phyloP scores from a whole-genome alignment of 2,329 filamentous ascomycete species.

The Aspergillus pseudoviridinutans region DNA sequence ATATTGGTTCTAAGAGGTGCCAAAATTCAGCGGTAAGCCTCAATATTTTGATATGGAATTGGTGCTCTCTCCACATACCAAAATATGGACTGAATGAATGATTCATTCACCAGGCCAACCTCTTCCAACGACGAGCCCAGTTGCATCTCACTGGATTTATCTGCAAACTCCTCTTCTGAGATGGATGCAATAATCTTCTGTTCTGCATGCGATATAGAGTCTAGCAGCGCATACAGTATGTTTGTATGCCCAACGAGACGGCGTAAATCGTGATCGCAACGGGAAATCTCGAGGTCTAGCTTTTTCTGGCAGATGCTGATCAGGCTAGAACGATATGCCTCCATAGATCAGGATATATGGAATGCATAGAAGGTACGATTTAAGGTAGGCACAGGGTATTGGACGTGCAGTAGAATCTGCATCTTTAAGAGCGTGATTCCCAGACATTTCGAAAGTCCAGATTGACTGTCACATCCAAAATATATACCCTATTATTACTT shows the following conservation, averaged over 20 bases:
- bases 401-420: not conserved
- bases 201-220: not conserved
- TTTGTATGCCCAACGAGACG: not conserved
- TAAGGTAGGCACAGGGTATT: not conserved
- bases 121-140: not conserved
- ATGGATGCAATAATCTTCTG: not conserved
- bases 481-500: not conserved
- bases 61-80: not conserved
- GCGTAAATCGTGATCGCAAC: not conserved
- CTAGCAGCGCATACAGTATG: not conserved
- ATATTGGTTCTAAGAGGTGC: not conserved
- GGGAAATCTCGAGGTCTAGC: not conserved
- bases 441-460: not conserved
- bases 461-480: not conserved
- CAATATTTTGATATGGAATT: not conserved
- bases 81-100: not conserved
- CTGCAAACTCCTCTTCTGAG: not conserved
- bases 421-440: not conserved
- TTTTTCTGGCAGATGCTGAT: not conserved
- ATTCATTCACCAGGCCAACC: not conserved
- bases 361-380: not conserved
- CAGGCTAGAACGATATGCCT: not conserved
- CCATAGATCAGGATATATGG: not conserved
- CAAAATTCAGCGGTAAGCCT: too few relatives aligned
- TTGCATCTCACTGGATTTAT: not conserved